Evolutionary conservation across 1,284 basidiomycete species (phyloP).

Genomic region (Meira miltonrushii): DNA sequence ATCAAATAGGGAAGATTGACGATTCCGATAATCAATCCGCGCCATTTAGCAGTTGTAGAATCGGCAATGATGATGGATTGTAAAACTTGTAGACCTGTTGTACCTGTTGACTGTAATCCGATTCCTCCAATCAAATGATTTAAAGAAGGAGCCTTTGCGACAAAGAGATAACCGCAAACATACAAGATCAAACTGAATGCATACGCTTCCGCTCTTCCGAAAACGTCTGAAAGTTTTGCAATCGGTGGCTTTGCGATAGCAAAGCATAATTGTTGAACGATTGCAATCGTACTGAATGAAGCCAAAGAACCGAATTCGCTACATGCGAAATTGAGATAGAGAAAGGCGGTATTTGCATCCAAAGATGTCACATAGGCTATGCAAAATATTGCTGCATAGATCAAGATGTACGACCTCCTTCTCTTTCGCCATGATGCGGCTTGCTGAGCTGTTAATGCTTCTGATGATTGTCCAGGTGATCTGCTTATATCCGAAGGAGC

Average conservation of each 20-base stretch:
- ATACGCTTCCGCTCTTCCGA: slow-evolving; percentile 60
- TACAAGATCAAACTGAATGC: slow-evolving; percentile 59
- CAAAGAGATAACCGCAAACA: slow-evolving; percentile 61
- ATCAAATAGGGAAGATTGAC: slow-evolving; percentile 64
- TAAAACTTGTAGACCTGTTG: slow-evolving; percentile 54
- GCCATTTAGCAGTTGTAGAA: slow-evolving; percentile 71
- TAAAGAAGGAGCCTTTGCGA: slow-evolving; percentile 63
- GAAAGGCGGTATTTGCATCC: slow-evolving; percentile 60
- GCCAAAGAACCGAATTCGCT: slow-evolving; percentile 48
- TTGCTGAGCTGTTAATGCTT: not conserved
- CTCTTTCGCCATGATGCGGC: not conserved
- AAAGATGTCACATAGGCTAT: slow-evolving; percentile 63
- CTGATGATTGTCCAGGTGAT: too few species aligned
- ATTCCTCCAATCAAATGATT: slow-evolving; percentile 60
- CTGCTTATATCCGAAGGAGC: too few species aligned
- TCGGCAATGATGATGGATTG: slow-evolving; percentile 62
- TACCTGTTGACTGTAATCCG: slow-evolving; percentile 55
- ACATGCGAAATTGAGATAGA: slow-evolving; percentile 50
- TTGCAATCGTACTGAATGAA: slow-evolving; percentile 54
- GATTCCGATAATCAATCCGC: slow-evolving; percentile 64
- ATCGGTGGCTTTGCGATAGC: slow-evolving; percentile 72
- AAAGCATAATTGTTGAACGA: slow-evolving; percentile 54
- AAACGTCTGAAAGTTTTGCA: slow-evolving; percentile 70
- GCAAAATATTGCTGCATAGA: slow-evolving; percentile 58
- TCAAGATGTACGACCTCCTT: slow-evolving; percentile 22